A percentile compares a stretch with the other conserved stretches of the same genome.
Conservation (phyloP, 352 stramenopile genomes). For the Phytopythium sindhum region DNA sequence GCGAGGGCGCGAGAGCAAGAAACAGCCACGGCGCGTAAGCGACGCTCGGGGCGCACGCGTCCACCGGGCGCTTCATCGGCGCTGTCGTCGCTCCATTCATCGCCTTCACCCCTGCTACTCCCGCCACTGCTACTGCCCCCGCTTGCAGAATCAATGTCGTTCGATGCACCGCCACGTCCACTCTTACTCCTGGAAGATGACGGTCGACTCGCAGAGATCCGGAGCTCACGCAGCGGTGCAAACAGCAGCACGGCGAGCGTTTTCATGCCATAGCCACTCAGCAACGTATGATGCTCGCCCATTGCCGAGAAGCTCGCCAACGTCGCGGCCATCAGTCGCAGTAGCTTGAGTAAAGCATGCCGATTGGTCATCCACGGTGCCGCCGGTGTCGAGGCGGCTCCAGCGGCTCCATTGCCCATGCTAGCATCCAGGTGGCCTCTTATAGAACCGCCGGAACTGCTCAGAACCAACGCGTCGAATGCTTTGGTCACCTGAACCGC, state of each 20-base stretch:
- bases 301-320: constrained; percentile 68
- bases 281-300: constrained; percentile 51
- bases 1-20: constrained; percentile 54
- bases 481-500: constrained; percentile 40
- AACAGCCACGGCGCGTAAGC: constrained; percentile 38
- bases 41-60: constrained; percentile 12
- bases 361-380: constrained; percentile 21
- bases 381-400: not conserved
- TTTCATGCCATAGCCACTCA: constrained; percentile 51
- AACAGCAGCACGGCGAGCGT: constrained; percentile 43
- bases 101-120: not conserved
- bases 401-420: not conserved
- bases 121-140: not conserved
- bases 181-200: not conserved
- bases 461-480: constrained; percentile 24
- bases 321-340: constrained; percentile 54
- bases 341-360: constrained; percentile 21
- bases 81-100: not conserved
- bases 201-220: not conserved
- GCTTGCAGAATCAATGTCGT: not conserved
- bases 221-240: constrained; percentile 40
- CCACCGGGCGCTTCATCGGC: not conserved
- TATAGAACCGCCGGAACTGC: not conserved
- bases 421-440: not conserved
- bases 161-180: too few relatives aligned